Evolutionary conservation across 768 basidiomycete species (phyloP), one percentile per base, ranked within the genome.

Genomic region (Auricularia auricula-judae): DNA sequence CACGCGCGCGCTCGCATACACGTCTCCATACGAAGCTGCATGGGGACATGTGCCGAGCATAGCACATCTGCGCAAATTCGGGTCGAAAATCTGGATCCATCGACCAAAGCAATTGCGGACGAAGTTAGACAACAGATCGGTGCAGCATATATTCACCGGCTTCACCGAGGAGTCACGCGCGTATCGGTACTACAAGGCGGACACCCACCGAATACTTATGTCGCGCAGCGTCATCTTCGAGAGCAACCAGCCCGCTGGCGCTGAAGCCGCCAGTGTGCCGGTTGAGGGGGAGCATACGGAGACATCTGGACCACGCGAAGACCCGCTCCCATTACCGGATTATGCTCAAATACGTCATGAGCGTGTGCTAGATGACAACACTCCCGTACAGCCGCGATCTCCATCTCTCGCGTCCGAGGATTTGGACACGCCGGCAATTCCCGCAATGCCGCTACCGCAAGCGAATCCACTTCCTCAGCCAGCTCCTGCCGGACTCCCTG

Each of bases 1-100:
- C 2, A 69, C 69, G 1, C 23, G 61, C 7, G 63, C 67, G 0
- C 66, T 64, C 12, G 21, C 3, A 1, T 36, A 58, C 5, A 69
- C 62, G 3, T 74, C 71, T 0, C 72, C 74, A 3, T 65, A 70
- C 11, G 69, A 74, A 47, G 67, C 65, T 3, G 65, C 70, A 34
- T 67, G 67, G 34, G 69, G 72, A 0, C 12, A 54, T 11, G 71
- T 72, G 42, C 73, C 71, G 23, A 23, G 23, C 23, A 23, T 23
- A 23, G 23, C 23, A 23, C 23, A 23, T 23, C 23, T 23, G 23
- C 23, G 23, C 23, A 23, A 23, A 23, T 23, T 23, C 23, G 67
- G 73, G 0, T 42, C 64, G 0, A 59, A 66, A 21, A 64, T 64
- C 33, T 69, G 69, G 65, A 69, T 70, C 3, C 63, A 36, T 14